Evolutionary conservation across 345 rosid species (phyloP), one percentile per base, ranked within the genome.

Genomic region (Capsella bursapastoris): DNA sequence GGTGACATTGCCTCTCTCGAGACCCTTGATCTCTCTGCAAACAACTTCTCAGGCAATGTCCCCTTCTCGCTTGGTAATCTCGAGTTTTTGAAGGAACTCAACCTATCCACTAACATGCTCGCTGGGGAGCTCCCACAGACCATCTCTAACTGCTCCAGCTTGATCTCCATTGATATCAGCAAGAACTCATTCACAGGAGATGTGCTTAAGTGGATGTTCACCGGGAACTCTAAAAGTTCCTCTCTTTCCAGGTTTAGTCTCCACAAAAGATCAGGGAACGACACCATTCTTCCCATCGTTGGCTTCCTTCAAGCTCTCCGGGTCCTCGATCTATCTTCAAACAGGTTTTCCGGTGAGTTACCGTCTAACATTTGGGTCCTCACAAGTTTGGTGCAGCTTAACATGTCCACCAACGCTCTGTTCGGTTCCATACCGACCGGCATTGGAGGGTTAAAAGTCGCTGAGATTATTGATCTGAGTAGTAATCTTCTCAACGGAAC

Each of bases 11-110:
- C 55, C 52, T 76, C 63, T 64, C 90, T 92, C 0, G 89, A 87
- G 56, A 88, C 77, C 73, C 72, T 94, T 64, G 97, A 91, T 88
- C 93, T 94, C 81, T 94, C 98, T 2, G 74, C 76, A 34, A 94
- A 94, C 74, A 70, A 72, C 47, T 85, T 91, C 52, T 83, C 91
- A 16, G 93, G 88, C 29, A 57, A 57, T 53, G 73, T 85, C 48
- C 93, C 98, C 1, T 45, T 3, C 56, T 83, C 90, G 18, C 66
- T 94, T 3, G 97, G 98, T 48, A 86, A 83, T 63, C 88, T 94
- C 64, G 83, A 69, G 58, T 68, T 56, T 2, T 66, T 94, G 60
- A 88, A 83, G 84, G 84, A 84, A 43, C 68, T 94, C 38, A 91
- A 94, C 73, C 82, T 94, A 5, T 94, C 97, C 3, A 40, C 61